A percentile compares a stretch with the other conserved stretches of the same genome.
These are phyloP conservation scores for Carpinus viminea DNA, from an alignment of 306 rosid species.

Conservation along the genomic window DNA sequence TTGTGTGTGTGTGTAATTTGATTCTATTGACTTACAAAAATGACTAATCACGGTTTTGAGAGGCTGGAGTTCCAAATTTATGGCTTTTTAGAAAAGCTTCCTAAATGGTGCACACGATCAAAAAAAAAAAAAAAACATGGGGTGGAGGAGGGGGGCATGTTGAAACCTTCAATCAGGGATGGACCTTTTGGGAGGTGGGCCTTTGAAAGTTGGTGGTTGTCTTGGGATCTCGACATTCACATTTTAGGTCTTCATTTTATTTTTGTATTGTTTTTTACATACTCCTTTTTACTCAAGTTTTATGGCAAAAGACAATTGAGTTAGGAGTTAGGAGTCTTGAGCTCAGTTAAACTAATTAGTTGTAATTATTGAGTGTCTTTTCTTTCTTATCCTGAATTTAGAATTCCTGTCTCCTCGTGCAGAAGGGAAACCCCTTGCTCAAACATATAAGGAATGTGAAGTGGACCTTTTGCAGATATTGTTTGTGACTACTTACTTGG, in stretches of 20 bases:
- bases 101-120: too few species aligned
- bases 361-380: not conserved
- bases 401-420: conserved; percentile 13
- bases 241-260: not conserved
- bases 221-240: not conserved
- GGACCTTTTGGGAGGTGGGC: too few species aligned
- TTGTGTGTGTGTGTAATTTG: too few species aligned
- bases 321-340: not conserved
- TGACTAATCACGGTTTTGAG: too few species aligned
- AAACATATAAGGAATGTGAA: conserved; percentile 89
- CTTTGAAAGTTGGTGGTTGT: not conserved
- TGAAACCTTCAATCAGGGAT: too few species aligned
- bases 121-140: too few species aligned
- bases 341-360: not conserved
- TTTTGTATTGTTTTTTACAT: not conserved
- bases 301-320: not conserved
- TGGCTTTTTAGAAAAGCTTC: too few species aligned
- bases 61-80: too few species aligned
- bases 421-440: conserved; percentile 96
- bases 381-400: not conserved
- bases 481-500: conserved; percentile 90
- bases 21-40: too few species aligned
- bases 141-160: too few species aligned
- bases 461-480: conserved; percentile 90
- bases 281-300: not conserved